Percentiles rank a stretch among this genome's conserved stretches.
Conservation (phyloP, 2,329 filamentous ascomycete genomes). For the Fusarium beomiforme region DNA sequence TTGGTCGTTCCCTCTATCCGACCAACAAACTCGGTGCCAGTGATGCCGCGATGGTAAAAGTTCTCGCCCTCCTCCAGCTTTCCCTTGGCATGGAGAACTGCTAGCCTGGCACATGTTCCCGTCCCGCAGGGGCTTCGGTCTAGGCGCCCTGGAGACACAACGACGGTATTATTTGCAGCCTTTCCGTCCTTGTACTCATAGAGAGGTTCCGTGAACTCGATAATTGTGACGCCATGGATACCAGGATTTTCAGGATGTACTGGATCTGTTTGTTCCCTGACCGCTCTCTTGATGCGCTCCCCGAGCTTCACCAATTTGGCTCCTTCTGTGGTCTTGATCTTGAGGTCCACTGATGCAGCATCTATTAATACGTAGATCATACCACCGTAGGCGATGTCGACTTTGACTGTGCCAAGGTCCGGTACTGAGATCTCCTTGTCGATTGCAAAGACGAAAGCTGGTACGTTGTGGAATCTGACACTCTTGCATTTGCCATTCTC, state of each 20-base stretch:
- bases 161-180: conserved; percentile 19
- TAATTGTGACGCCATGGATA: conserved; percentile 23
- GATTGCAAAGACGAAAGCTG: conserved; percentile 30
- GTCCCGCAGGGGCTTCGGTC: conserved; percentile 31
- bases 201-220: conserved; percentile 28
- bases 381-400: conserved; percentile 30
- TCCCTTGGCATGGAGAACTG: conserved; percentile 20
- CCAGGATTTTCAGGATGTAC: conserved; percentile 23
- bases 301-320: conserved; percentile 21
- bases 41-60: conserved; percentile 20
- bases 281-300: conserved; percentile 27
- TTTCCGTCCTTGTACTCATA: conserved; percentile 8
- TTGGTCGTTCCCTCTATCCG: neutral
- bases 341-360: conserved; percentile 14
- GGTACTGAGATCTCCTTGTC: conserved; percentile 23
- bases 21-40: conserved; percentile 24
- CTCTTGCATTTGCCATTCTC: conserved; percentile 32
- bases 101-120: conserved; percentile 26
- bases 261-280: conserved; percentile 12
- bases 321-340: conserved; percentile 21
- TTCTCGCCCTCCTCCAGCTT: conserved; percentile 15
- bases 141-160: conserved; percentile 22
- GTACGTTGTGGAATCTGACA: conserved; percentile 30
- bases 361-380: conserved; percentile 35
- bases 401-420: conserved; percentile 7